Evolutionary conservation across 805 yeast species (phyloP).

Genomic region (Starmera caribaea): DNA sequence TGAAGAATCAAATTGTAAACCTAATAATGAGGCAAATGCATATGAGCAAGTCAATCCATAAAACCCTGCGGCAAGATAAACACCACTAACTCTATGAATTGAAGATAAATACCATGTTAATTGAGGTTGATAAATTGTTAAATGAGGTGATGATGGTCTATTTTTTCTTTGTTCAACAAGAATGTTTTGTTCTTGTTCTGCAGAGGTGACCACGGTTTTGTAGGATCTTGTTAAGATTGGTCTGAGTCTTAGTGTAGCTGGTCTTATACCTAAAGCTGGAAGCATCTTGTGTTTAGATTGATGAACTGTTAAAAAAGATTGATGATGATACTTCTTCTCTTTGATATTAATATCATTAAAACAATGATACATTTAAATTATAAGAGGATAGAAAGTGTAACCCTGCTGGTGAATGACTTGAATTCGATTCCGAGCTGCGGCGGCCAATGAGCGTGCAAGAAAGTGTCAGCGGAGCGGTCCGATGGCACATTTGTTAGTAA

Average conservation of each 20-base stretch:
- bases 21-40: conserved; percentile 59
- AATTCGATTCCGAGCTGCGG: too few species aligned
- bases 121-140: conserved; percentile 86
- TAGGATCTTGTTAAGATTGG: conserved; percentile 6
- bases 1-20: conserved; percentile 31
- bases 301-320: too few species aligned
- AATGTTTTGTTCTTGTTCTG: conserved; percentile 55
- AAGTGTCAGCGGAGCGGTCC: too few species aligned
- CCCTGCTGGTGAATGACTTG: too few species aligned
- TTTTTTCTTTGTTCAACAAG: conserved; percentile 72
- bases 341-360: too few species aligned
- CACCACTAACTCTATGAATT: conserved; percentile 83
- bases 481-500: too few species aligned
- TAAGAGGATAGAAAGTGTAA: too few species aligned
- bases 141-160: conserved; percentile 89
- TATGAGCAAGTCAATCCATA: conserved; percentile 70
- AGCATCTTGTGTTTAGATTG: too few species aligned
- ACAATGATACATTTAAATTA: too few species aligned
- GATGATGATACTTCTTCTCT: too few species aligned
- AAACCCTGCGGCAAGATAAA: conserved; percentile 67
- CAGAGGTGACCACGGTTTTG: conserved; percentile 41
- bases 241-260: neutral
- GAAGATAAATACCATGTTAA: conserved; percentile 74
- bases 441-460: too few species aligned
- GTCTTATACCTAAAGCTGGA: conserved; percentile 1